phyloP scores from a whole-genome alignment of 2,329 filamentous ascomycete genomes.

The Curvularia spicifera region DNA sequence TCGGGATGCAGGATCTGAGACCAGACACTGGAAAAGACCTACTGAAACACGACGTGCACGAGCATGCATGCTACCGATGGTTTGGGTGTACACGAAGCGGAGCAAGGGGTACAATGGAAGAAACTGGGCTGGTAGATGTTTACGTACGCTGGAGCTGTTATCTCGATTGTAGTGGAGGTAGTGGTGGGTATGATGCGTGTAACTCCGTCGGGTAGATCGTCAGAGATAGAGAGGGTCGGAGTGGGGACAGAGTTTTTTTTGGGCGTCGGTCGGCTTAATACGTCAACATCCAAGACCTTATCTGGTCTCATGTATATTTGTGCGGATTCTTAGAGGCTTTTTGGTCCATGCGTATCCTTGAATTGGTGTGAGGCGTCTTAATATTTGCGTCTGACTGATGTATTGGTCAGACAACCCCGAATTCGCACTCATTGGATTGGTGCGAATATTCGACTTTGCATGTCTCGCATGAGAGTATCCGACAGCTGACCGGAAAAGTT shows the following conservation, averaged over 20 bases:
- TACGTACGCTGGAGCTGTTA: background rate
- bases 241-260: background rate
- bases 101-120: background rate
- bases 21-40: slow-evolving; percentile 19
- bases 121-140: slow-evolving; percentile 1
- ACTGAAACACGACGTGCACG: slow-evolving; percentile 32
- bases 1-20: slow-evolving; percentile 25
- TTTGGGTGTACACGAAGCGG: background rate
- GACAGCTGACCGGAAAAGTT: background rate
- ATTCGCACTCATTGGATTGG: background rate
- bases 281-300: background rate
- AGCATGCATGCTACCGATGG: slow-evolving; percentile 3
- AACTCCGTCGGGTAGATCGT: background rate
- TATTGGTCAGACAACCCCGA: background rate
- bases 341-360: background rate
- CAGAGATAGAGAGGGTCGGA: background rate
- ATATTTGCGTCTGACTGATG: background rate
- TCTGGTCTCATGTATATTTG: background rate
- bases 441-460: background rate
- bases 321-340: background rate
- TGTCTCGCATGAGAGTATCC: background rate
- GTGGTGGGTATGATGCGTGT: background rate
- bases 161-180: background rate
- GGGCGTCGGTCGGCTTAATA: background rate
- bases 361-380: background rate